phyloP scores from a whole-genome alignment of 306 rosid genomes.

The Cucurbita pepo region DNA sequence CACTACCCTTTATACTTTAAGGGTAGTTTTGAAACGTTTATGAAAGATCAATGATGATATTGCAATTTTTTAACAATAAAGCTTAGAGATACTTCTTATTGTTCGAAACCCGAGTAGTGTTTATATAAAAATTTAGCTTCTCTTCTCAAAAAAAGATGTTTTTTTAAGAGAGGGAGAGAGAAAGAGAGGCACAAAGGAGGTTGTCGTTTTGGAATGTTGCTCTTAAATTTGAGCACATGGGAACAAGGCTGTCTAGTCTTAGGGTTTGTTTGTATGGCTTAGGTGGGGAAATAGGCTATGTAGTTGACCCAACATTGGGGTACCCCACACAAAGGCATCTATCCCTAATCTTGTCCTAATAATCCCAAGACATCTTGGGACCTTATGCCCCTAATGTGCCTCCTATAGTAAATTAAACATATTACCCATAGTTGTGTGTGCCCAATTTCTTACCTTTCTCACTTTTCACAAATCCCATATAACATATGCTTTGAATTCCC shows the following conservation, averaged over 20 bases:
- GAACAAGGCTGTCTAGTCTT: conserved; percentile 79
- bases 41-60: too few relatives aligned
- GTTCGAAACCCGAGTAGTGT: too few relatives aligned
- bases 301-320: conserved; percentile 78
- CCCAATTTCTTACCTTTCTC: too few relatives aligned
- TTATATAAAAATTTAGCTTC: background rate
- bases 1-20: too few relatives aligned
- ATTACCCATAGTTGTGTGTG: background rate
- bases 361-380: conserved; percentile 62
- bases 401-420: too few relatives aligned
- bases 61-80: too few relatives aligned
- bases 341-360: conserved; percentile 86
- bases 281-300: conserved; percentile 90
- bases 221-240: conserved; percentile 93
- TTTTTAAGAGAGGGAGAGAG: conserved; percentile 2
- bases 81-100: too few relatives aligned
- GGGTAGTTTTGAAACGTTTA: too few relatives aligned
- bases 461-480: too few relatives aligned
- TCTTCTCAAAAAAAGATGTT: background rate
- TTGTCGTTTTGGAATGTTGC: conserved; percentile 94
- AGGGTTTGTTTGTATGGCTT: conserved; percentile 54
- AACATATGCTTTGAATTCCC: too few relatives aligned
- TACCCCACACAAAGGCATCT: conserved; percentile 57
- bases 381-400: conserved; percentile 26
- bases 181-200: conserved; percentile 47